phyloP scores from a whole-genome alignment of 164 flowering plant genomes.

The Macadamia integrifolia region DNA sequence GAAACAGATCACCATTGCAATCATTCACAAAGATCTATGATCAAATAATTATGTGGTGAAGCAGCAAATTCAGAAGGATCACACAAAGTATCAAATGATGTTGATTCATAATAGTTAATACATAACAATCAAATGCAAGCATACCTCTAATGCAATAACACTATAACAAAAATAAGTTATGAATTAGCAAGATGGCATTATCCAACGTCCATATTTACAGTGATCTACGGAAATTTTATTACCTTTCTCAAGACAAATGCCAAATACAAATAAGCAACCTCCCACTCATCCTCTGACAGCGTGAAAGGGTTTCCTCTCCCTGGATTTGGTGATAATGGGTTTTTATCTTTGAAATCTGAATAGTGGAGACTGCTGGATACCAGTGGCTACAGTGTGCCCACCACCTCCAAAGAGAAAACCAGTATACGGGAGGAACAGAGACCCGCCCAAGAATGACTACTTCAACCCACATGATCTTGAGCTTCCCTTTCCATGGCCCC shows the following conservation, averaged over 20 bases:
- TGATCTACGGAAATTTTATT: background rate
- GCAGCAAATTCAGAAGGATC: too few species aligned
- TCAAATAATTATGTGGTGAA: too few species aligned
- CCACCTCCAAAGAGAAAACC: constrained; percentile 43
- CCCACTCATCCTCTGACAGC: constrained; percentile 87
- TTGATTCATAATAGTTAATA: too few species aligned
- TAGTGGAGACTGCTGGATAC: constrained; percentile 28
- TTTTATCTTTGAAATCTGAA: too few species aligned
- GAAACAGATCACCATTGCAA: too few species aligned
- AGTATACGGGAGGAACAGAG: constrained; percentile 15
- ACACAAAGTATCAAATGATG: too few species aligned
- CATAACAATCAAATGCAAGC: too few species aligned
- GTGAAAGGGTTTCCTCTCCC: too few species aligned
- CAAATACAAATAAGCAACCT: constrained; percentile 80
- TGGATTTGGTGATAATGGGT: too few species aligned
- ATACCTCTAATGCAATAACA: too few species aligned
- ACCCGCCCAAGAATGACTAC: constrained; percentile 45
- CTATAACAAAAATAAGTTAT: background rate
- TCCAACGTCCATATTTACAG: background rate
- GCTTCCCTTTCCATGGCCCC: constrained; percentile 26
- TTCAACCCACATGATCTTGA: constrained; percentile 58
- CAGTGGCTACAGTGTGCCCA: constrained; percentile 27
- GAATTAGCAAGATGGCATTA: background rate
- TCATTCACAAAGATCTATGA: too few species aligned
- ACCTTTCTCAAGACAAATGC: constrained; percentile 92